Evolutionary conservation across 2,329 filamentous ascomycete genomes (phyloP).

Genomic region (Tetracladium maxilliforme): DNA sequence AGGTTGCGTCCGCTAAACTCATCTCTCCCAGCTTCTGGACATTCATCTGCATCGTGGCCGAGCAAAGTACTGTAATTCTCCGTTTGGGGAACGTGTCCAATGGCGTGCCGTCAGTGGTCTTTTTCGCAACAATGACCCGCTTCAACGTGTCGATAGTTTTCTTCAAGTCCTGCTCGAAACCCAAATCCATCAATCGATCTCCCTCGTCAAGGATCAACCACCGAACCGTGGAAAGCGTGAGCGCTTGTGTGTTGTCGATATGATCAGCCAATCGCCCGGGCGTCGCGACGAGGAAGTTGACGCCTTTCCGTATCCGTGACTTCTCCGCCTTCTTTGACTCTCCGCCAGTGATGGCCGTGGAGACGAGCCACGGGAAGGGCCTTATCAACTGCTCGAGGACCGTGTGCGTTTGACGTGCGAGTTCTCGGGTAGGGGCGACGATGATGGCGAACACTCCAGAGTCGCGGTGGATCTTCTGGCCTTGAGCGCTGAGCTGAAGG

Average conservation of each 20-base stretch:
- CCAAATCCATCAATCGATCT: constrained; percentile 95
- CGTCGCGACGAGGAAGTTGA: constrained; percentile 92
- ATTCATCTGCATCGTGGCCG: constrained; percentile 95
- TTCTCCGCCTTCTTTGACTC: constrained; percentile 73
- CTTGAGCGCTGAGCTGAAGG: constrained; percentile 52
- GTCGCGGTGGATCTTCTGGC: constrained; percentile 56
- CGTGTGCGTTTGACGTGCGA: constrained; percentile 84
- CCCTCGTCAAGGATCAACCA: constrained; percentile 95
- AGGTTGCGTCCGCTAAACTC: constrained; percentile 81
- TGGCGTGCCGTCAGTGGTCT: constrained; percentile 34
- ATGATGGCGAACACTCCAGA: constrained; percentile 89
- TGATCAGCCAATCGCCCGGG: constrained; percentile 87
- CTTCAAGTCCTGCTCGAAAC: constrained; percentile 88
- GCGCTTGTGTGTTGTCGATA: constrained; percentile 76
- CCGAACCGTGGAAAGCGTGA: constrained; percentile 77
- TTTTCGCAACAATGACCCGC: constrained; percentile 40
- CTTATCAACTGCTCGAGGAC: constrained; percentile 76
- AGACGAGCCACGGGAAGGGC: constrained; percentile 89
- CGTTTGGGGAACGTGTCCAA: constrained; percentile 48
- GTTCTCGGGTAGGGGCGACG: constrained; percentile 82
- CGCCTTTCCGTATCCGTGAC: constrained; percentile 78
- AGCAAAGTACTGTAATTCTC: constrained; percentile 80
- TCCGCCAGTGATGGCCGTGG: constrained; percentile 63
- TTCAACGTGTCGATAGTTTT: constrained; percentile 73
- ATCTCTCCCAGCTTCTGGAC: constrained; percentile 90